Evolutionary conservation across 2,329 filamentous ascomycete species (phyloP).

Genomic region (Lasiodiplodia hormozganensis): DNA sequence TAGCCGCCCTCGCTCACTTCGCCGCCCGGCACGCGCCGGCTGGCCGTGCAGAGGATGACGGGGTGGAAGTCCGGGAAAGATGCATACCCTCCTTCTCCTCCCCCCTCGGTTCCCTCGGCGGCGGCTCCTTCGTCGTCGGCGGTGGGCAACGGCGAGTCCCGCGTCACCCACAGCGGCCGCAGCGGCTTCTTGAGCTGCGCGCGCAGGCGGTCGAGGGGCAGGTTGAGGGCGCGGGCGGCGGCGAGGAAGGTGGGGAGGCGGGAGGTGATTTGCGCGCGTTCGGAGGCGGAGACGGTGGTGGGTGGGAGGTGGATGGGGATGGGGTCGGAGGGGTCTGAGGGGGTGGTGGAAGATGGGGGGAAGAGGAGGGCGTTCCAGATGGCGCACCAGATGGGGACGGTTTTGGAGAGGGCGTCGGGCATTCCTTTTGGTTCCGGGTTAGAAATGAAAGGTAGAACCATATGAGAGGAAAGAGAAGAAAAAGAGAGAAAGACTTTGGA

Average conservation of each 20-base stretch:
- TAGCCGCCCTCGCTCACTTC: constrained; percentile 78
- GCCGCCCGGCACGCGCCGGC: constrained; percentile 70
- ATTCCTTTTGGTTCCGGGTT: constrained; percentile 63
- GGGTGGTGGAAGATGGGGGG: constrained; percentile 60
- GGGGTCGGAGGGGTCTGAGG: constrained; percentile 51
- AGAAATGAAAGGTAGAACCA: too few relatives aligned
- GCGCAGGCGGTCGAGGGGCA: constrained; percentile 64
- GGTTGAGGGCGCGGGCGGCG: constrained; percentile 61
- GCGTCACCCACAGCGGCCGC: constrained; percentile 80
- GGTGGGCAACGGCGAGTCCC: constrained; percentile 61
- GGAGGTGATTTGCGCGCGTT: constrained; percentile 78
- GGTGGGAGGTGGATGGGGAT: constrained; percentile 71
- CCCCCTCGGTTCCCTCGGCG: neutral
- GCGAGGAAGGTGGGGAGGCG: constrained; percentile 64
- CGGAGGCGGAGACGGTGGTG: constrained; percentile 73
- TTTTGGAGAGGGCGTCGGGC: constrained; percentile 94
- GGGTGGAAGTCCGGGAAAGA: constrained; percentile 70
- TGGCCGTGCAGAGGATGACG: constrained; percentile 86
- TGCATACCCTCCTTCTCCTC: too few relatives aligned
- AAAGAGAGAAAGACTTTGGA: neutral
- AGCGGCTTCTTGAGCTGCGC: constrained; percentile 72
- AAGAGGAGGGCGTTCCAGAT: constrained; percentile 84
- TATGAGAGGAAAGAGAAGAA: neutral
- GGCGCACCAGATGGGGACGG: constrained; percentile 90
- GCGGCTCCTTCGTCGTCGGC: constrained; percentile 44